A percentile compares a stretch with the other conserved stretches of the same genome.
These are phyloP conservation scores for Pleoardoris graminearum DNA, from an alignment of 2,329 filamentous ascomycete genomes.

Conservation along the genomic window DNA sequence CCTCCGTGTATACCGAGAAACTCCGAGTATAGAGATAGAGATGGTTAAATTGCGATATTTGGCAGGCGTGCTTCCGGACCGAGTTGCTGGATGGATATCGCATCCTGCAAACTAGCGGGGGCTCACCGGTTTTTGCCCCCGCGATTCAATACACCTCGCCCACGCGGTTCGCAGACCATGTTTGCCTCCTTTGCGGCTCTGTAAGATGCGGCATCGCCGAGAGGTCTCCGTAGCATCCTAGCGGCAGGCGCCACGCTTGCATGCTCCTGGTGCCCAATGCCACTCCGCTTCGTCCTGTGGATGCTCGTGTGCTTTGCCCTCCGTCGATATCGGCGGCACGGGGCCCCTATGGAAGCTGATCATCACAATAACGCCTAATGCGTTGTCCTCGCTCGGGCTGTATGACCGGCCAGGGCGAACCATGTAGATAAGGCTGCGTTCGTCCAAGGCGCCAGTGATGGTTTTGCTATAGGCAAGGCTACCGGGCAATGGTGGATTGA, in stretches of 20 bases:
- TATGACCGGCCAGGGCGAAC: conserved; percentile 29
- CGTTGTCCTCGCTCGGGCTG: conserved; percentile 21
- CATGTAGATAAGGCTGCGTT: conserved; percentile 42
- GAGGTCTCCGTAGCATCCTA: neutral
- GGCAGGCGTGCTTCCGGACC: neutral
- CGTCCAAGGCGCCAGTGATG: conserved; percentile 38
- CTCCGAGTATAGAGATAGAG: no score
- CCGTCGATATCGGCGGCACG: neutral
- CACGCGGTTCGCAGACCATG: conserved; percentile 8
- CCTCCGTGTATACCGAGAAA: no score
- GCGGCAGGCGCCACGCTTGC: conserved; percentile 2
- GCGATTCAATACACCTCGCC: neutral
- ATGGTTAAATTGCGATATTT: no score
- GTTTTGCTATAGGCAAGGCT: conserved; percentile 14
- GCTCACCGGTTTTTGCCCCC: conserved; percentile 9
- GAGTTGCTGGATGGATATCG: neutral
- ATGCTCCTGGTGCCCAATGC: conserved; percentile 13
- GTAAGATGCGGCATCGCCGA: neutral
- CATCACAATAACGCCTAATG: conserved; percentile 35
- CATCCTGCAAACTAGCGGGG: conserved; percentile 7
- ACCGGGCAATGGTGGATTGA: conserved; percentile 31
- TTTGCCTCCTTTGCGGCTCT: conserved; percentile 10
- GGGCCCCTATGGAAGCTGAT: conserved; percentile 35
- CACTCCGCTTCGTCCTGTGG: conserved; percentile 4
- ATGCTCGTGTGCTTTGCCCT: neutral